Percentiles rank a stretch among this genome's conserved stretches.
These are phyloP conservation scores for Tilletia caries DNA, from an alignment of 1,284 basidiomycete species.

Conservation along the genomic window DNA sequence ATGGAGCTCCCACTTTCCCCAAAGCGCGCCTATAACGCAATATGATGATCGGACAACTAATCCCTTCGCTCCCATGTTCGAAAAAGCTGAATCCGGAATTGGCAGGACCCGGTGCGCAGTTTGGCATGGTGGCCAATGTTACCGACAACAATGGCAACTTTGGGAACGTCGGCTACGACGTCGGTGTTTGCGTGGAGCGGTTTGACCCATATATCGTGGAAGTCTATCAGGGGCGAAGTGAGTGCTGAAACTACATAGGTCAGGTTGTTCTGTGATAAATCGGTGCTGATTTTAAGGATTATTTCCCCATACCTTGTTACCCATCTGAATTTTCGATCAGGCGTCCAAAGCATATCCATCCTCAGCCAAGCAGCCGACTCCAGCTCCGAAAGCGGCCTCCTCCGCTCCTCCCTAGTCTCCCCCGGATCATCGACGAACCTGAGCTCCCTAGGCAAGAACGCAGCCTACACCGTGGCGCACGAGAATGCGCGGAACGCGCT, in stretches of 20 bases:
- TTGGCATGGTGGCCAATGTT: not conserved
- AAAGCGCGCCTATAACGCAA: too few species aligned
- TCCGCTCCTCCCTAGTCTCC: not conserved
- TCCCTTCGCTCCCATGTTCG: not conserved
- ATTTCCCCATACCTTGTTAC: not conserved
- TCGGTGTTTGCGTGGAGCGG: not conserved
- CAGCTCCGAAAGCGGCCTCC: not conserved
- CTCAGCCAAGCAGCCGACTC: constrained; percentile 1
- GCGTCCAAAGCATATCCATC: not conserved
- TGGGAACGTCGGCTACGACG: not conserved
- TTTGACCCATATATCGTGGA: constrained; percentile 4
- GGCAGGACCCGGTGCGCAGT: not conserved
- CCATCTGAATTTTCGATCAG: not conserved
- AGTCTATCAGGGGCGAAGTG: not conserved
- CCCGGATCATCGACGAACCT: not conserved
- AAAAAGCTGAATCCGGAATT: not conserved
- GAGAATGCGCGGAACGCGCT: constrained; percentile 6
- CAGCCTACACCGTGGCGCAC: not conserved
- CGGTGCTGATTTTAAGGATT: not conserved
- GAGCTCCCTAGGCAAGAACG: not conserved
- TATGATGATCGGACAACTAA: too few species aligned
- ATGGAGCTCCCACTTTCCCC: too few species aligned
- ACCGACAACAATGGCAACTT: constrained; percentile 4
- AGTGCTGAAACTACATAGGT: not conserved
- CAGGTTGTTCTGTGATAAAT: not conserved